These are phyloP conservation scores for Entonaema liquescens DNA, from an alignment of 495 filamentous ascomycete species.

Conservation along the genomic window DNA sequence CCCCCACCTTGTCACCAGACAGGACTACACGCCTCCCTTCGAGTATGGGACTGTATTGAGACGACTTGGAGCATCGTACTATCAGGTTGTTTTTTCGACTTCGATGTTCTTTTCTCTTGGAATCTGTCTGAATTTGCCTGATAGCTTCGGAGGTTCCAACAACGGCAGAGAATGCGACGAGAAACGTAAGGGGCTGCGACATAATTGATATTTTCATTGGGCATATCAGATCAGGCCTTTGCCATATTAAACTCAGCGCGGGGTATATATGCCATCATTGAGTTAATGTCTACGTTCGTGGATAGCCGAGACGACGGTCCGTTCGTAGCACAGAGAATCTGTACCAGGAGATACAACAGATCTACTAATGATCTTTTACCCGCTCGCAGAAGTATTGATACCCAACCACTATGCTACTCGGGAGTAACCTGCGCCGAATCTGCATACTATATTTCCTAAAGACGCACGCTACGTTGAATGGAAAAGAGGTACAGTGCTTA, in stretches of 20 bases:
- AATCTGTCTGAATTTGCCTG: slow-evolving; percentile 56
- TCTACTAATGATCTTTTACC: slow-evolving; percentile 15
- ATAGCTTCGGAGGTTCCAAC: slow-evolving; percentile 62
- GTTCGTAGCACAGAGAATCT: slow-evolving; percentile 5
- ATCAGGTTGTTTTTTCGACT: slow-evolving; percentile 60
- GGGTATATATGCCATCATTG: slow-evolving; percentile 27
- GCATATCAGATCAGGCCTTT: slow-evolving; percentile 14
- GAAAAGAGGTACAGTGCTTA: background rate
- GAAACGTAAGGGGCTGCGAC: slow-evolving; percentile 50
- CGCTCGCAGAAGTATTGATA: slow-evolving; percentile 10
- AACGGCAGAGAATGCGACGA: slow-evolving; percentile 61
- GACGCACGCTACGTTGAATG: slow-evolving; percentile 11
- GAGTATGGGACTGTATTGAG: slow-evolving; percentile 49
- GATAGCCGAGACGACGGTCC: slow-evolving; percentile 14
- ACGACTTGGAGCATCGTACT: slow-evolving; percentile 55
- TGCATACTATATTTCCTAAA: background rate
- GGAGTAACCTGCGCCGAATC: slow-evolving; percentile 17
- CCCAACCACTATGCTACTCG: slow-evolving; percentile 20
- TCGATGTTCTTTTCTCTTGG: slow-evolving; percentile 57
- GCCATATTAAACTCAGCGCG: background rate
- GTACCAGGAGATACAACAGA: slow-evolving; percentile 21
- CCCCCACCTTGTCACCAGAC: slow-evolving; percentile 54
- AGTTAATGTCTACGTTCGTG: slow-evolving; percentile 3
- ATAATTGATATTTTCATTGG: slow-evolving; percentile 17
- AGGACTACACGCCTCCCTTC: slow-evolving; percentile 58